Conservation (phyloP, 177 flowering plant genomes). For the Vitis hybrid region DNA sequence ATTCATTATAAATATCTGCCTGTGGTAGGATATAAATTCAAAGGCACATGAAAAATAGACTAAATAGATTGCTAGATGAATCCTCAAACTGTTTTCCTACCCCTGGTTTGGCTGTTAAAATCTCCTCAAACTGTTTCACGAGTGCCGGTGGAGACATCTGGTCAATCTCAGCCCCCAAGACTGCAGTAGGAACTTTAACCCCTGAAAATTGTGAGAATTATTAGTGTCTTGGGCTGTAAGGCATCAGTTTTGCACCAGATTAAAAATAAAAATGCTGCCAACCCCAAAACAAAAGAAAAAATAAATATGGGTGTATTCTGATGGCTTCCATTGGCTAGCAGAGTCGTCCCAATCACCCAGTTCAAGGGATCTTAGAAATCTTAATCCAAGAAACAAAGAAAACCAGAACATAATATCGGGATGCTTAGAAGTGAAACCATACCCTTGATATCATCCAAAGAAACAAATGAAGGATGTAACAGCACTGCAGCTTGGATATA, state of each 20-base stretch:
- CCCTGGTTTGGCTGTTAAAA: slow-evolving; percentile 56
- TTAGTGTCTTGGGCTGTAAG: too few species aligned
- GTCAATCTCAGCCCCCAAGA: slow-evolving; percentile 85
- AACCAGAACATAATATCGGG: neutral
- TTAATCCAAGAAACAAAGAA: neutral
- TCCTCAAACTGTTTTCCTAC: slow-evolving; percentile 28
- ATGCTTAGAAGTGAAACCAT: neutral
- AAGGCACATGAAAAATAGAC: too few species aligned
- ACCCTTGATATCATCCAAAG: slow-evolving; percentile 60
- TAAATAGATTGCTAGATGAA: neutral
- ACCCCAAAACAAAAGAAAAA: too few species aligned
- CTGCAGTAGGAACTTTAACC: slow-evolving; percentile 60
- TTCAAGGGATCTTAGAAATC: neutral
- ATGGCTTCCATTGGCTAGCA: neutral
- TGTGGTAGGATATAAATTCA: too few species aligned
- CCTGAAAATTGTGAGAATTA: slow-evolving; percentile 33
- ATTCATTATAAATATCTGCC: too few species aligned
- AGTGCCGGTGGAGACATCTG: slow-evolving; percentile 60
- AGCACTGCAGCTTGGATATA: slow-evolving; percentile 53
- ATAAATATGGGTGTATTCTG: too few species aligned
- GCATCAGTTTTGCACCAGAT: too few species aligned
- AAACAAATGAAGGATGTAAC: slow-evolving; percentile 51
- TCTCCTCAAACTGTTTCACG: slow-evolving; percentile 65
- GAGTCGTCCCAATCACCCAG: neutral
- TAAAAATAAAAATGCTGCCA: too few species aligned